These are phyloP conservation scores for Buxus sempervirens DNA, from an alignment of 164 flowering plant genomes.

Conservation along the genomic window DNA sequence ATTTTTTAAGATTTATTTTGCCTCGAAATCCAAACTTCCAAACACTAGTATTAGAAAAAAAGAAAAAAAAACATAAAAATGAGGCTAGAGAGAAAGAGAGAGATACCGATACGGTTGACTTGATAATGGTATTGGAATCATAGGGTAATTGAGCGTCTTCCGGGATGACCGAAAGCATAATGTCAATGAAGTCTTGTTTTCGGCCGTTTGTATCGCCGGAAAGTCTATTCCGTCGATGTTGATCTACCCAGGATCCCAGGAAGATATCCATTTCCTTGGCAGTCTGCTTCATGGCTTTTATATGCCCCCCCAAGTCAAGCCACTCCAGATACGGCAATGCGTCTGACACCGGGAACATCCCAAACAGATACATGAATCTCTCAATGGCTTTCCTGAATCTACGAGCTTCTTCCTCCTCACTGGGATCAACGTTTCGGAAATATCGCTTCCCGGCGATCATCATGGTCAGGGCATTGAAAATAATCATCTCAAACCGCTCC, in stretches of 20 bases:
- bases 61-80: too few species aligned
- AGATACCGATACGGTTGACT: slow-evolving; percentile 9
- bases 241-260: background rate
- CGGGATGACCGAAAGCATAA: slow-evolving; percentile 2
- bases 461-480: slow-evolving; percentile 3
- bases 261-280: slow-evolving; percentile 5
- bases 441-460: slow-evolving; percentile 12
- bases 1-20: too few species aligned
- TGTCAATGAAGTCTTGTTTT: slow-evolving; percentile 10
- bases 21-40: too few species aligned
- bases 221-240: background rate
- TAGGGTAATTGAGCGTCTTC: background rate
- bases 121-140: slow-evolving; percentile 7
- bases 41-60: too few species aligned
- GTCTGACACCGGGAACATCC: slow-evolving; percentile 3
- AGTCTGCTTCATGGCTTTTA: slow-evolving; percentile 2
- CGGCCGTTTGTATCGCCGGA: background rate
- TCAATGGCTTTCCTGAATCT: background rate
- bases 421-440: background rate
- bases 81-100: too few species aligned
- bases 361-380: background rate
- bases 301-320: slow-evolving; percentile 5
- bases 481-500: background rate
- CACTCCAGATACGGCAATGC: slow-evolving; percentile 8
- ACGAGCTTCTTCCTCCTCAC: background rate